Evolutionary conservation across 1,284 basidiomycete genomes (phyloP).

Genomic region (Trichosporon asahii): DNA sequence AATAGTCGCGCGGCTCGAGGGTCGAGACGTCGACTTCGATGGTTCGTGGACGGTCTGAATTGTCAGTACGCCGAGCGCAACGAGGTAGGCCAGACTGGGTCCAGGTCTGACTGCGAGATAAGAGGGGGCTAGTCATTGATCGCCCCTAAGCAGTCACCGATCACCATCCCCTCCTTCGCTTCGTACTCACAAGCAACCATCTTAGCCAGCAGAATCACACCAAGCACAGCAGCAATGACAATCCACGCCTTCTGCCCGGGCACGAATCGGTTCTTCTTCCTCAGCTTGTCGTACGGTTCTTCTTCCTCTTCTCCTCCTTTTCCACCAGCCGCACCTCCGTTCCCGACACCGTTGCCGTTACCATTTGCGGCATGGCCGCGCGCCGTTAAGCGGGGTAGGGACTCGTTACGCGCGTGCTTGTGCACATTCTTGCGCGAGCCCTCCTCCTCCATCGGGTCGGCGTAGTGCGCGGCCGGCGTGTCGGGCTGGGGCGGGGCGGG

Average conservation of each 20-base stretch:
- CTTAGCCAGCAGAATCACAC: constrained; percentile 37
- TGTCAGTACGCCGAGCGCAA: background rate
- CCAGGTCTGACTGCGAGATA: too few species aligned
- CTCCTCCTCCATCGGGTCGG: constrained; percentile 14
- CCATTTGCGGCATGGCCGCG: background rate
- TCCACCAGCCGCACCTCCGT: background rate
- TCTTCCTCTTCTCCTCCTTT: background rate
- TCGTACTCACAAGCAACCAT: constrained; percentile 38
- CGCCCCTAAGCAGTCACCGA: too few species aligned
- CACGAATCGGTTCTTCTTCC: constrained; percentile 1
- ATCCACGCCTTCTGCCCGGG: constrained; percentile 38
- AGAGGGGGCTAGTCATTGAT: too few species aligned
- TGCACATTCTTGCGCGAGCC: constrained; percentile 1
- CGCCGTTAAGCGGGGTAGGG: background rate
- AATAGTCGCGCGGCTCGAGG: constrained; percentile 52
- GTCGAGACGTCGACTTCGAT: constrained; percentile 9
- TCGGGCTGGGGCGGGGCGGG: constrained; percentile 16
- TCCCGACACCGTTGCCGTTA: background rate
- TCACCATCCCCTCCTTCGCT: too few species aligned
- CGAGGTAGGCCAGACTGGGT: background rate
- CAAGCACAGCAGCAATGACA: constrained; percentile 31
- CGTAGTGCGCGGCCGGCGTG: constrained; percentile 24
- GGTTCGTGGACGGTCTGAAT: constrained; percentile 8
- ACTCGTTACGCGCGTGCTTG: constrained; percentile 7
- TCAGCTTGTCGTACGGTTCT: background rate